Conservation (phyloP, 1,284 basidiomycete genomes). For the Thecaphora thlaspeos region DNA sequence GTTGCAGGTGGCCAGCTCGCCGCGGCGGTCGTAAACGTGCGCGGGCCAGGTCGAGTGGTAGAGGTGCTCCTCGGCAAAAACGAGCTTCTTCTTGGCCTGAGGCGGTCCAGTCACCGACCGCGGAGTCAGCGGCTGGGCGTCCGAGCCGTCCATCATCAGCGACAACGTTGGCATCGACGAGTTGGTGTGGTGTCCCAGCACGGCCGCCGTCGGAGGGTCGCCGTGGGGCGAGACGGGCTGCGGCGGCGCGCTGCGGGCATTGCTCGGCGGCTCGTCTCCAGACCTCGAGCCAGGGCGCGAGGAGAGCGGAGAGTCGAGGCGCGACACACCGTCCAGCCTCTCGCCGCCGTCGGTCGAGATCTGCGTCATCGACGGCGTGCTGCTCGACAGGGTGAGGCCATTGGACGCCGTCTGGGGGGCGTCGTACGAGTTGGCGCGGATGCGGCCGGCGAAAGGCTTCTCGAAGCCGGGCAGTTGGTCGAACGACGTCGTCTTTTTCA, state of each 20-base stretch:
- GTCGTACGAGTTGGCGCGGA: conserved; percentile 59
- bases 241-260: conserved; percentile 1
- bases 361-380: conserved; percentile 40
- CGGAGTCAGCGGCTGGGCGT: conserved; percentile 57
- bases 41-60: conserved; percentile 94
- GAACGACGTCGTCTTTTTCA: conserved; percentile 64
- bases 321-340: conserved; percentile 46
- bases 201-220: conserved; percentile 24
- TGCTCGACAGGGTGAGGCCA: conserved; percentile 7
- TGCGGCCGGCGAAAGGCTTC: conserved; percentile 48
- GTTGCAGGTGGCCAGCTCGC: conserved; percentile 95
- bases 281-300: conserved; percentile 28
- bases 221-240: conserved; percentile 26
- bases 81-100: conserved; percentile 68
- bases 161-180: conserved; percentile 79
- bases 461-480: conserved; percentile 34
- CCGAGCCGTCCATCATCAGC: conserved; percentile 64
- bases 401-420: conserved; percentile 38
- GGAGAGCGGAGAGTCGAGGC: conserved; percentile 29
- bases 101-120: conserved; percentile 61
- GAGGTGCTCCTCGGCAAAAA: conserved; percentile 86
- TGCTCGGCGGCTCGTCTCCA: conserved; percentile 10
- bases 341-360: conserved; percentile 43
- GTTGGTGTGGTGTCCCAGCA: conserved; percentile 50
- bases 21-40: conserved; percentile 85